Base-by-base conservation (phyloP, 495 filamentous ascomycete species). In the Daldinia grandis region DNA sequence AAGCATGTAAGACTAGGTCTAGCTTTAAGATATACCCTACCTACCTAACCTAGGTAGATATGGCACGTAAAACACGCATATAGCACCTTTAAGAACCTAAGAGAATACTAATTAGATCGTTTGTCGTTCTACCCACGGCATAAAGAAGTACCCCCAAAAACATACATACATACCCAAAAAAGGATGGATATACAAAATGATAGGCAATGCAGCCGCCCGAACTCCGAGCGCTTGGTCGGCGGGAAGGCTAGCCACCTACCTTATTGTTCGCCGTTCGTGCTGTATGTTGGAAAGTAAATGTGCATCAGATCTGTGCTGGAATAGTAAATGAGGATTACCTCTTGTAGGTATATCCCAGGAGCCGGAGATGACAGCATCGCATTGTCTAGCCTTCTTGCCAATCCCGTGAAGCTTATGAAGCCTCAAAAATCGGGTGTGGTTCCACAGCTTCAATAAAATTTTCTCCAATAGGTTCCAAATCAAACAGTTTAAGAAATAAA, bases 141-240 rank as follows among this genome's bases (percentile, higher is more conserved):
- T 28, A 58, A 24, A 33, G 37, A 42, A 51, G 38, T 25, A 30
- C 51, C 58, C 42, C 42, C 17, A 47, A 47, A 27, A 9, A 27
- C n/a, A 9, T 30, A n/a, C n/a, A n/a, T n/a, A n/a, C n/a, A 56
- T 67, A 55, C 9, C 66, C 59, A 6, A 50, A 69, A 58, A 6
- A 5, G 47, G 66, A 40, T 21, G 42, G 49, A 35, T 38, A 47
- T 38, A 47, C 54, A 12, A 30, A 47, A 25, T 53, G 28, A 28
- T 55, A 59, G 19, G 50, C 9, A 6, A 73, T 69, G 70, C 62
- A 62, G 64, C 31, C 49, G 66, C 31, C 65, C 70, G 70, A 73
- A 73, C 65, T 69, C 70, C 70, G 70, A 47, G 55, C 55, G 60
- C 53, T 42, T 61, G 44, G 60, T 42, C 28, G 67, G 31, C 17